Evolutionary conservation across 2,329 filamentous ascomycete genomes (phyloP), one percentile per base, ranked within the genome.

Genomic region (Aureobasidium melanogenum): DNA sequence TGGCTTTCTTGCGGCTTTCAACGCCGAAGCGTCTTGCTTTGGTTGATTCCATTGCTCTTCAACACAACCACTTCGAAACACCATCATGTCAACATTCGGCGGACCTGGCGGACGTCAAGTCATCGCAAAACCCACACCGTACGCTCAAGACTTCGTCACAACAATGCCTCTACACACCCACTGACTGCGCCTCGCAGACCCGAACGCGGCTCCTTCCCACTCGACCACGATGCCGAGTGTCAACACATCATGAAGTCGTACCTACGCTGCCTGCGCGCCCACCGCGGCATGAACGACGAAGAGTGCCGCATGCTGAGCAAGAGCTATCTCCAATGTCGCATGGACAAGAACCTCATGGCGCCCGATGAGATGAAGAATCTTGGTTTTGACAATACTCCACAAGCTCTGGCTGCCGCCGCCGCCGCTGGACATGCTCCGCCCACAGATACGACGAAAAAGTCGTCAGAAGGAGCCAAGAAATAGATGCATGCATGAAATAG

Each of bases 141-240:
- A 77, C 74, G 85, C 22, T 17, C 5, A 3, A 10, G 12, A 10
- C 54, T 28, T 32, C 24, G 43, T 22, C 50, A 39, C 26, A 46
- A 32, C 28, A 8, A 30, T 30, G 28, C 9, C n/a, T 5, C 24
- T 14, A 14, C 14, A 8, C 50, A 28, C 22, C 22, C 36, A 58
- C 38, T 48, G 93, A 97, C 74, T 91, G 96, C 69, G 91, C 96
- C 73, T 17, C 30, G 24, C 67, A 94, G 90, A 62, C 93, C 93
- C 5, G 89, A 97, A 73, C 86, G 92, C 69, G 93, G 93, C 61
- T 95, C 90, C 69, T 97, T 97, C 71, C 93, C 93, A n/a, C 84
- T 97, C 61, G 93, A 97, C 74, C 92, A 97, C 69, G 91, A 96
- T 74, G 91, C 91, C 70, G 94, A 99, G 79, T 99, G 94, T 81